phyloP scores from a whole-genome alignment of 495 filamentous ascomycete genomes.

The Xylaria scruposa region DNA sequence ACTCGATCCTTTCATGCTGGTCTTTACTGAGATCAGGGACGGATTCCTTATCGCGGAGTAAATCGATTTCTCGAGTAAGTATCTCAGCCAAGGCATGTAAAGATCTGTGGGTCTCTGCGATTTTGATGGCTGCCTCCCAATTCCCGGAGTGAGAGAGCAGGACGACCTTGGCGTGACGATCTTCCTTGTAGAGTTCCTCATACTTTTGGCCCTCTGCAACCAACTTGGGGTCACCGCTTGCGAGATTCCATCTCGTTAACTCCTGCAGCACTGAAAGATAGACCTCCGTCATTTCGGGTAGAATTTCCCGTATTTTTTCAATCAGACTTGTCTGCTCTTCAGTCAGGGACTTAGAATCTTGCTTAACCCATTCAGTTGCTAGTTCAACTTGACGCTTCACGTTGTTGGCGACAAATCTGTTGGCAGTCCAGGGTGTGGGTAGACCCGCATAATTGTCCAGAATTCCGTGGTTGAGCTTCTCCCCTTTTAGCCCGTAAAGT shows the following conservation, averaged over 20 bases:
- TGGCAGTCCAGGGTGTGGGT: conserved; percentile 83
- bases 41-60: conserved; percentile 36
- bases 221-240: conserved; percentile 44
- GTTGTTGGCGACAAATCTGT: conserved; percentile 62
- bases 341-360: conserved; percentile 34
- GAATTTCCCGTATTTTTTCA: conserved; percentile 43
- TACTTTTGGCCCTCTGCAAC: conserved; percentile 46
- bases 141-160: conserved; percentile 71
- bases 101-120: conserved; percentile 77
- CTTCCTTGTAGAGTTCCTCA: conserved; percentile 43
- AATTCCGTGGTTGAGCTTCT: conserved; percentile 70
- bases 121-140: conserved; percentile 68
- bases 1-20: conserved; percentile 36
- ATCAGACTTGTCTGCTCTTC: conserved; percentile 36
- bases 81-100: conserved; percentile 72
- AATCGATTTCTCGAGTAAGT: conserved; percentile 49
- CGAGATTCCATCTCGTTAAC: conserved; percentile 46
- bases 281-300: conserved; percentile 53
- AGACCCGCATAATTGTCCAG: conserved; percentile 68
- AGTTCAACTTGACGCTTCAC: conserved; percentile 62
- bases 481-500: conserved; percentile 72
- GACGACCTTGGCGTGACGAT: conserved; percentile 50
- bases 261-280: conserved; percentile 54
- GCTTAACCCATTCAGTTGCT: conserved; percentile 42
- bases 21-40: conserved; percentile 32